Percentiles rank a stretch among this genome's conserved stretches.
Evolutionary conservation across 352 stramenopile species (phyloP).

Genomic region (Blastocystis sp.): DNA sequence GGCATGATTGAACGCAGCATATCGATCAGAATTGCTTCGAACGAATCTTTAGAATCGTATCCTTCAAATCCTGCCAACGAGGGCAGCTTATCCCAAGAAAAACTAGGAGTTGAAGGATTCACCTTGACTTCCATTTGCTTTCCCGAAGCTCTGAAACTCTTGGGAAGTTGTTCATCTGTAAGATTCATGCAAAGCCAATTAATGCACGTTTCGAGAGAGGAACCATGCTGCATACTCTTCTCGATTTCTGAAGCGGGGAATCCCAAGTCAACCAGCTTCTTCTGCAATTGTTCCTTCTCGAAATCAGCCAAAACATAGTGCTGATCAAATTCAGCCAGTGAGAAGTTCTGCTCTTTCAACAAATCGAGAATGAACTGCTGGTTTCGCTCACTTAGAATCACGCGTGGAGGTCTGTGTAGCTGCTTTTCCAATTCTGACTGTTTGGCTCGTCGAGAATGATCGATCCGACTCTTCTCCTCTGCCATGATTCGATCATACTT

Average conservation of each 20-base stretch:
- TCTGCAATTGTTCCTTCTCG: background rate
- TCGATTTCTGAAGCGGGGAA: background rate
- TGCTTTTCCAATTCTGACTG: slow-evolving; percentile 55
- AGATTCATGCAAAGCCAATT: slow-evolving; percentile 67
- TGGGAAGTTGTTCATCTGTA: slow-evolving; percentile 64
- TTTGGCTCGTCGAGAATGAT: background rate
- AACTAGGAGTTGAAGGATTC: background rate
- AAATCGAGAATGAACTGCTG: slow-evolving; percentile 30
- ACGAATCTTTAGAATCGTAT: background rate
- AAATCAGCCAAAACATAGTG: background rate
- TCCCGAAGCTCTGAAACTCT: slow-evolving; percentile 75
- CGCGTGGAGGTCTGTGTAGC: slow-evolving; percentile 41
- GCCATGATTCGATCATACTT: slow-evolving; percentile 65
- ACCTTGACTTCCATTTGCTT: slow-evolving; percentile 77
- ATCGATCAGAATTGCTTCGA: background rate
- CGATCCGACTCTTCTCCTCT: slow-evolving; percentile 56
- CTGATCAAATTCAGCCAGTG: background rate
- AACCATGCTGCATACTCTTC: background rate
- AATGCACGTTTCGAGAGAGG: slow-evolving; percentile 43
- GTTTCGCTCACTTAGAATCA: slow-evolving; percentile 63
- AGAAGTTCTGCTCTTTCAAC: background rate
- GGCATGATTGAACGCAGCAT: background rate
- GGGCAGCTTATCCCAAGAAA: background rate
- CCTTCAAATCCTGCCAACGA: background rate
- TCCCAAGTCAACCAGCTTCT: background rate